A percentile compares a stretch with the other conserved stretches of the same genome.
Conservation (phyloP, 2,329 filamentous ascomycete species). For the Dothideomycetes sp. region DNA sequence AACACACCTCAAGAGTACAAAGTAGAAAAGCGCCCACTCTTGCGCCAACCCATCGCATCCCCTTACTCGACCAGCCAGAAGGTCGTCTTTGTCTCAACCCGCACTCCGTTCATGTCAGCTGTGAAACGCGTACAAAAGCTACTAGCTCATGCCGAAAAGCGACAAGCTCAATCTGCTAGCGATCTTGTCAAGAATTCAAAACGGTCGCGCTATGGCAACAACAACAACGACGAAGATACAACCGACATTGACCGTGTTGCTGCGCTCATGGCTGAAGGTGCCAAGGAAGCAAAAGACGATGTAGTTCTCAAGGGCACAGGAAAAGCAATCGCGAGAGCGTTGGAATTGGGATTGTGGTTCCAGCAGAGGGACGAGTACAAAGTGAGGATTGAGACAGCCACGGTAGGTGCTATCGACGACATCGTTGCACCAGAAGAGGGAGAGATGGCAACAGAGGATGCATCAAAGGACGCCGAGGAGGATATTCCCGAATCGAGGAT, state of each 20-base stretch:
- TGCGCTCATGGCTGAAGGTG: conserved; percentile 23
- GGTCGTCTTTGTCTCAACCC: conserved; percentile 56
- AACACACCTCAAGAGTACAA: conserved; percentile 32
- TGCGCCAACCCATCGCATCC: conserved; percentile 46
- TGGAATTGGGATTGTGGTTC: conserved; percentile 57
- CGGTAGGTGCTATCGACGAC: conserved; percentile 59
- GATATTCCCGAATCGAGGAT: conserved; percentile 32
- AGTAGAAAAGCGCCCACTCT: conserved; percentile 48
- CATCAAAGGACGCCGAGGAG: conserved; percentile 15
- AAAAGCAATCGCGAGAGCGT: conserved; percentile 54
- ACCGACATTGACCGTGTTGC: conserved; percentile 13
- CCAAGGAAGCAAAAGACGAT: conserved; percentile 35
- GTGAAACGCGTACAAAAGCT: conserved; percentile 57
- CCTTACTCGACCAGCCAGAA: conserved; percentile 47
- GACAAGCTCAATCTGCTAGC: conserved; percentile 35
- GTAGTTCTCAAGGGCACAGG: conserved; percentile 58
- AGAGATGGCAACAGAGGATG: conserved; percentile 9
- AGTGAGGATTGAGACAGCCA: conserved; percentile 54
- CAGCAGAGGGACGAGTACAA: conserved; percentile 50
- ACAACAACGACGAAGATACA: conserved; percentile 5
- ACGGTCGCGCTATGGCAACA: conserved; percentile 11
- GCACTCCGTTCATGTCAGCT: conserved; percentile 58
- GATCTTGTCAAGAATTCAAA: conserved; percentile 22
- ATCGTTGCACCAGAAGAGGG: conserved; percentile 34
- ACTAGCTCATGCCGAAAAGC: conserved; percentile 48